Base-by-base conservation (phyloP, 73 alveolate species). In the Paramecium pentaurelia region DNA sequence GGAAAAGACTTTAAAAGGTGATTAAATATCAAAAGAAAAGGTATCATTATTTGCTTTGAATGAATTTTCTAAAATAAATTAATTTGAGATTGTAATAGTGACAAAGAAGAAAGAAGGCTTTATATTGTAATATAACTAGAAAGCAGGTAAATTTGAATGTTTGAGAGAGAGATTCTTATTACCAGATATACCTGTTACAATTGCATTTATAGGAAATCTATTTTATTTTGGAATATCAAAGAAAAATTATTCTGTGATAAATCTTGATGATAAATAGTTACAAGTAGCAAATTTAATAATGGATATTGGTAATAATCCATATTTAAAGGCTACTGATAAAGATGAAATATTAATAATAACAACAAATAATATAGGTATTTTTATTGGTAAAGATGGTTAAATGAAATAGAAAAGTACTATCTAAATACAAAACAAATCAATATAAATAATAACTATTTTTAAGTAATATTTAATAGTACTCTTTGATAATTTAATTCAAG, bases 301-400 rank as follows among this genome's bases (percentile, higher is more conserved):
- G 42, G 91, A 80, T 80, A 80, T 80, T 45, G 71, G 77, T 2
- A 27, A 11, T 27, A 45, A 45, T 80, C 91, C 91, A 45, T 45
- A 27, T 42, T n/a, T 80, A 0, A 80, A 47, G 30, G 77, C 91
- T 4, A 80, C 91, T 8, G 91, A 80, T 80, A 42, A 20, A n/a
- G 91, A 80, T 80, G 91, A 80, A 80, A 45, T 80, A 38, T 64
- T 80, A 11, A 45, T 45, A 4, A 44, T 49, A 8, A 80, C 91
- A 14, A 80, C 91, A 6, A 80, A 80, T 25, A 80, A 80, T 80
- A 27, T 80, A 12, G 91, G 91, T 27, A 11, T 80, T 22, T 80
- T 80, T 49, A 80, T 80, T 27, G 75, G 91, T 7, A 80, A 80
- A 16, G 91, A 80, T 80, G 91, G 91, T n/a, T 80, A 80, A 44